phyloP scores from a whole-genome alignment of 352 stramenopile species.

The Globisporangium irregulare region DNA sequence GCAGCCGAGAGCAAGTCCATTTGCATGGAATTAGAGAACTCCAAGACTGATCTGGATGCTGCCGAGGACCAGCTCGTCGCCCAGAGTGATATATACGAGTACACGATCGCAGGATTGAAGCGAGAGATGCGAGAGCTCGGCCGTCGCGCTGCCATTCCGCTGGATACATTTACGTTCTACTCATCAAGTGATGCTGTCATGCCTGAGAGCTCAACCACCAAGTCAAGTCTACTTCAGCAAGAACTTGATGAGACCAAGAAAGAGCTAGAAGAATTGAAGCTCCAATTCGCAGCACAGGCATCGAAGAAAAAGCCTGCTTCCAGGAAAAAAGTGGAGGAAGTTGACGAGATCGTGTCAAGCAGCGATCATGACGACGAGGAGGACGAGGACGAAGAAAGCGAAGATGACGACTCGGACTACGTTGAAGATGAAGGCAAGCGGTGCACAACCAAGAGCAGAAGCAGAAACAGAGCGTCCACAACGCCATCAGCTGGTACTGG shows the following conservation, averaged over 20 bases:
- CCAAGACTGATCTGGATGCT: slow-evolving; percentile 28
- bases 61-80: slow-evolving; percentile 30
- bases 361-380: slow-evolving; percentile 49
- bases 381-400: slow-evolving; percentile 30
- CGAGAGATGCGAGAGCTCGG: slow-evolving; percentile 23
- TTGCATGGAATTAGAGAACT: slow-evolving; percentile 34
- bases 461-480: neutral
- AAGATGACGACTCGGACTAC: slow-evolving; percentile 62
- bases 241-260: slow-evolving; percentile 25
- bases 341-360: slow-evolving; percentile 48
- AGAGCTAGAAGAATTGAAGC: slow-evolving; percentile 21
- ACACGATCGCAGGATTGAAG: slow-evolving; percentile 23
- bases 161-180: slow-evolving; percentile 5
- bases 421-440: slow-evolving; percentile 43
- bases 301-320: slow-evolving; percentile 31
- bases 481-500: neutral
- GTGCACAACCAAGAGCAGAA: slow-evolving; percentile 1
- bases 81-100: slow-evolving; percentile 25
- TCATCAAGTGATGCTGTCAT: slow-evolving; percentile 6
- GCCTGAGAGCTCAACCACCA: neutral
- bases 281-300: slow-evolving; percentile 18
- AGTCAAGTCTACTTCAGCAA: slow-evolving; percentile 10
- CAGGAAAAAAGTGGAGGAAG: slow-evolving; percentile 35
- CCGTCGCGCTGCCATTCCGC: slow-evolving; percentile 8
- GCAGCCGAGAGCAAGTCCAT: slow-evolving; percentile 36